Base-by-base conservation (phyloP, 2,329 filamentous ascomycete species). In the Ophiostoma sp. region DNA sequence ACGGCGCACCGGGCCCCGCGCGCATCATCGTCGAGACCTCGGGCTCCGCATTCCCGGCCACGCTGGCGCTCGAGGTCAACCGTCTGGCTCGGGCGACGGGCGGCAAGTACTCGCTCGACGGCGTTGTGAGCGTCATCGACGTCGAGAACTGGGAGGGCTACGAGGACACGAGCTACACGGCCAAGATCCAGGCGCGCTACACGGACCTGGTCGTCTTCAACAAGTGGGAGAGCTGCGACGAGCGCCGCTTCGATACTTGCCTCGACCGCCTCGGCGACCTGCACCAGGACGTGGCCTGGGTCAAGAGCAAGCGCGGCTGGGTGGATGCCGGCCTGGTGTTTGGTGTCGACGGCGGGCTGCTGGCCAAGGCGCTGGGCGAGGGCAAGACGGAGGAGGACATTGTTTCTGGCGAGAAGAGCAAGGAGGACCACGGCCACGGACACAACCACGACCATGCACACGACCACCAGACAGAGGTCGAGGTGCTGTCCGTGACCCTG, bases 101-200 rank as follows among this genome's bases (percentile, higher is more conserved):
- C 75, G 84, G 86, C 0, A 79, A 82, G 36, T 97, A 93, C 76
- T 84, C 87, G 5, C 85, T 97, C 1, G 94, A 97, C 76, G 94
- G 94, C 13, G 93, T 97, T 68, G 87, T 97, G 73, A 92, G 88
- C 75, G 93, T 97, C 31, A 89, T 97, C 71, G 94, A 97, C 76
- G 93, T 96, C 13, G 94, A 97, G 85, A 97, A 97, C 77, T 97
- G 93, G 93, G 83, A 88, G 76, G 94, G 94, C 0, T 97, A 97
- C 77, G 92, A 95, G 75, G 93, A 96, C 79, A 96, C 91, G 33
- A 93, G 89, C 71, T 94, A 92, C 77, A 97, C 94, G 70, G 94
- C 94, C 7, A 89, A 90, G 77, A 83, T 97, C 74, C 94, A 97
- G 83, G 94, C 93, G 4, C 84, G 87, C 73, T 97, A 96, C 78